Evolutionary conservation across 129 eudicot species (phyloP).

Genomic region (Kitagawia praeruptora): DNA sequence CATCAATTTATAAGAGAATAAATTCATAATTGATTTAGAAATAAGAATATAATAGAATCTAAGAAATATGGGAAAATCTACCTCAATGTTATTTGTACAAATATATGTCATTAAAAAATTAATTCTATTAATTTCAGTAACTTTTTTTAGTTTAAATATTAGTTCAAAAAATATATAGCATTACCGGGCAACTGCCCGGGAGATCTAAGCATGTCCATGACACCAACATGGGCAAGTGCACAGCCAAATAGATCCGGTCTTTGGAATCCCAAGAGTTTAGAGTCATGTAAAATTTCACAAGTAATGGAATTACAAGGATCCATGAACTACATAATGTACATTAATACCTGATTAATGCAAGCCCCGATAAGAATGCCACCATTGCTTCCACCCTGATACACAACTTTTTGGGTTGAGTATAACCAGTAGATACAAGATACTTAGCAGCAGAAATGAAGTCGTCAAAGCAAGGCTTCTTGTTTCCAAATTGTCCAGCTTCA

Average conservation of each 20-base stretch:
- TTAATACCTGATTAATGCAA: constrained; percentile 78
- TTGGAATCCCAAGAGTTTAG: constrained; percentile 26
- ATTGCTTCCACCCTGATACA: constrained; percentile 95
- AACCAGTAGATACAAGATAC: no score
- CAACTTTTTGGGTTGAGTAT: no score
- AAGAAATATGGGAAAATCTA: not conserved
- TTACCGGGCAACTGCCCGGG: no score
- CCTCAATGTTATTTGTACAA: no score
- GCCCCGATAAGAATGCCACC: constrained; percentile 90
- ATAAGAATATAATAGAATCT: not conserved
- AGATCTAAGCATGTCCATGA: constrained; percentile 94
- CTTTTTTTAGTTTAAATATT: no score
- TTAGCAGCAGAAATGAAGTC: no score
- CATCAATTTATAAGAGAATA: constrained; percentile 4
- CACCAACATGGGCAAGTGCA: constrained; percentile 98
- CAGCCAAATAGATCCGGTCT: constrained; percentile 94
- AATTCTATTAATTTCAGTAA: no score
- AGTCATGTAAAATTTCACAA: not conserved
- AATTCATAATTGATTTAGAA: not conserved
- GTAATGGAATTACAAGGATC: not conserved
- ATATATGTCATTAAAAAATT: no score
- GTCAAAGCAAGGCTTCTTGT: no score
- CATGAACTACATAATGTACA: not conserved
- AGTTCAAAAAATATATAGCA: no score
- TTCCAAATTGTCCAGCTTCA: no score